Evolutionary conservation across 2,329 filamentous ascomycete species (phyloP).

Genomic region (Colletotrichum lupini): DNA sequence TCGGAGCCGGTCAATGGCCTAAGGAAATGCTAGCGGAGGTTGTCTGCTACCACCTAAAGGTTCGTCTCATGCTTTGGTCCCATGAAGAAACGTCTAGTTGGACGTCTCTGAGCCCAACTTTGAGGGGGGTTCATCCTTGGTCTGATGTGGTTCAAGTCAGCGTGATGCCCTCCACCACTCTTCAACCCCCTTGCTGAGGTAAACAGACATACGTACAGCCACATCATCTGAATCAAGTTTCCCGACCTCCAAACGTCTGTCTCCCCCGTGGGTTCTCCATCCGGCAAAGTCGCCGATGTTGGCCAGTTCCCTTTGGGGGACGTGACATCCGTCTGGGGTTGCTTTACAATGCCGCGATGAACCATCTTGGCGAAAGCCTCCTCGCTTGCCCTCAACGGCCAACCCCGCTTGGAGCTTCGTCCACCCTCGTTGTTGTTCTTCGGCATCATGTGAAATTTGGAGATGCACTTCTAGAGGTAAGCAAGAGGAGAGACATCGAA

Average conservation of each 20-base stretch:
- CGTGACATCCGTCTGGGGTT: conserved; percentile 17
- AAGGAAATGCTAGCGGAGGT: background rate
- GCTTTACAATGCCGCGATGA: conserved; percentile 12
- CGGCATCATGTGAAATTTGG: conserved; percentile 29
- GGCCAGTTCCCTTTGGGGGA: background rate
- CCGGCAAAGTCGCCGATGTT: conserved; percentile 22
- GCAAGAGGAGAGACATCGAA: background rate
- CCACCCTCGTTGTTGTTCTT: background rate
- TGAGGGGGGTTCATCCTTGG: no score
- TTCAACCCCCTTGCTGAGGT: background rate
- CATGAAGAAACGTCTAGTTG: no score
- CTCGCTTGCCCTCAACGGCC: background rate
- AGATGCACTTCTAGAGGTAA: no score
- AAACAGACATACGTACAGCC: background rate
- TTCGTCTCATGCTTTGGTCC: background rate
- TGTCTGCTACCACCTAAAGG: background rate
- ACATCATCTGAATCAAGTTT: background rate
- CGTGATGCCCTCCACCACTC: background rate
- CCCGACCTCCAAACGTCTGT: background rate
- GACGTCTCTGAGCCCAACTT: no score
- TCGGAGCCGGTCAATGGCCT: background rate
- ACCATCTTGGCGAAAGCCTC: conserved; percentile 17
- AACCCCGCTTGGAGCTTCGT: background rate
- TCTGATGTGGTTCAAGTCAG: background rate
- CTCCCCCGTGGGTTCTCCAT: background rate